Percentiles rank a stretch among this genome's conserved stretches.
Conservation (phyloP, 345 rosid genomes). For the Moricandia arvensis region DNA sequence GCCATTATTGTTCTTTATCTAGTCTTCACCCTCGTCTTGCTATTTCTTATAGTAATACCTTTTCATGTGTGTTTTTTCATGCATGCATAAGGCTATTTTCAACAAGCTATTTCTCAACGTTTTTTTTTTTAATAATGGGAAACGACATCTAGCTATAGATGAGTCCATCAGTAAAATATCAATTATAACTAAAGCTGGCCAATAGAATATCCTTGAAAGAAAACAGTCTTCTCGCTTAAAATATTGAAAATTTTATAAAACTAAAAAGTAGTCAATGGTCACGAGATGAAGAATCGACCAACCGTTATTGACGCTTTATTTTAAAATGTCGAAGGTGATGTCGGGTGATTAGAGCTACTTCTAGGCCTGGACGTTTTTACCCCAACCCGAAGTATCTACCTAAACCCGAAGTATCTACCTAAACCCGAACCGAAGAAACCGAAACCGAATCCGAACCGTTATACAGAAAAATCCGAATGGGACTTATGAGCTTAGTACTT, state of each 20-base stretch:
- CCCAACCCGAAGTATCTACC: too few species aligned
- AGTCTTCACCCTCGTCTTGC: not conserved
- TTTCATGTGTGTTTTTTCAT: not conserved
- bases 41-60: not conserved
- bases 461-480: too few species aligned
- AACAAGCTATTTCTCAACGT: not conserved
- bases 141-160: not conserved
- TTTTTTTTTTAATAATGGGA: not conserved
- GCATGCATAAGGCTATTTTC: not conserved
- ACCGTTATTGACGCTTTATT: conserved; percentile 25
- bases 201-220: not conserved
- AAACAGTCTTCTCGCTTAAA: not conserved
- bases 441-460: too few species aligned
- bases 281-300: conserved; percentile 21
- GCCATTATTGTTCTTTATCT: not conserved
- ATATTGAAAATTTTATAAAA: conserved; percentile 6
- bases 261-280: conserved; percentile 27
- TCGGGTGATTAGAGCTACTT: conserved; percentile 8
- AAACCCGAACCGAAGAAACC: too few species aligned
- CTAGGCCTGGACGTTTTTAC: too few species aligned
- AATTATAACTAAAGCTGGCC: not conserved
- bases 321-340: conserved; percentile 29
- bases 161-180: not conserved
- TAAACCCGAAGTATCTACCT: too few species aligned
- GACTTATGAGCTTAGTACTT: too few species aligned